Conservation (phyloP, 441 rosid genomes). For the Syzygium syzygioides region DNA sequence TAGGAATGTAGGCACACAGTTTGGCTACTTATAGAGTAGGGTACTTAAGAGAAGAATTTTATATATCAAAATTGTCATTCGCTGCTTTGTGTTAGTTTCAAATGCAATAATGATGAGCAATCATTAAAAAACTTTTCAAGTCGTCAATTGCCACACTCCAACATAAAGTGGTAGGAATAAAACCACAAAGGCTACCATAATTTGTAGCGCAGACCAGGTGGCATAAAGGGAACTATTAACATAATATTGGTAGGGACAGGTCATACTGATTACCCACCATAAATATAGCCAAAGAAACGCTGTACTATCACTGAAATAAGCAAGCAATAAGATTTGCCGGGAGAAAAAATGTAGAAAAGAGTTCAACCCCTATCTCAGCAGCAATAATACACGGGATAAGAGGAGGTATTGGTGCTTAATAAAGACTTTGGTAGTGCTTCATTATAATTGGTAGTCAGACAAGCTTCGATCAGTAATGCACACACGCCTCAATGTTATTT, state of each 20-base stretch:
- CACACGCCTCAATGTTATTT: not conserved
- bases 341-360: not conserved
- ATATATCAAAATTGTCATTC: not conserved
- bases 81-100: not conserved
- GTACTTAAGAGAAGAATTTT: not conserved
- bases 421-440: not conserved
- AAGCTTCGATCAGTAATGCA: not conserved
- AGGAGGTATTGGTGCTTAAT: not conserved
- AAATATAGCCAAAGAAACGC: not conserved
- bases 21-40: conserved; percentile 13
- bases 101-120: conserved; percentile 1
- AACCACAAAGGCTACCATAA: not conserved
- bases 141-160: conserved; percentile 5
- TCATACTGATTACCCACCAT: not conserved
- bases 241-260: not conserved
- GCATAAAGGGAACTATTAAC: not conserved
- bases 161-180: not conserved
- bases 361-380: not conserved
- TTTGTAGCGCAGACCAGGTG: not conserved
- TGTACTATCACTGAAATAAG: not conserved
- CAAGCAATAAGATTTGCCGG: not conserved
- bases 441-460: not conserved
- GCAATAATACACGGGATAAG: not conserved
- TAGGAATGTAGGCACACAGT: conserved; percentile 25
- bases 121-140: not conserved